These are phyloP conservation scores for Clarireedia hainanense DNA, from an alignment of 2,329 filamentous ascomycete genomes.

Conservation along the genomic window DNA sequence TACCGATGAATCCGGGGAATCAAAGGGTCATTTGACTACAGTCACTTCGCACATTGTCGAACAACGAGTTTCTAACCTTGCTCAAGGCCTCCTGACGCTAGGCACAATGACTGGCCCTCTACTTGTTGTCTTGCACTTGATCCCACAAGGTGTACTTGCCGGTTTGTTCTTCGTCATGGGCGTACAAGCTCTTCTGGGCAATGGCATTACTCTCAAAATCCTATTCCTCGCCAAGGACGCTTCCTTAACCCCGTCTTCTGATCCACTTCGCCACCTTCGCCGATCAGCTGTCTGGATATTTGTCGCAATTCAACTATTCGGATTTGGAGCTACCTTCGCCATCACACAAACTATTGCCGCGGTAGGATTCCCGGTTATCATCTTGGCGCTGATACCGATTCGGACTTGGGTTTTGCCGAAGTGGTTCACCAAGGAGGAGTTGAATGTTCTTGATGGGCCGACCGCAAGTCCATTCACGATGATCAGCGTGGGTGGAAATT, in stretches of 20 bases:
- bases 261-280: slow-evolving; percentile 55
- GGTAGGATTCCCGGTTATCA: slow-evolving; percentile 59
- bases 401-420: slow-evolving; percentile 33
- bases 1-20: slow-evolving; percentile 41
- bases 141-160: slow-evolving; percentile 72
- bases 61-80: slow-evolving; percentile 71
- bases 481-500: slow-evolving; percentile 27
- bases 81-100: slow-evolving; percentile 68
- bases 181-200: slow-evolving; percentile 65
- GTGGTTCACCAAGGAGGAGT: slow-evolving; percentile 24
- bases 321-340: slow-evolving; percentile 71
- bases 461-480: slow-evolving; percentile 46
- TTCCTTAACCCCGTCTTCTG: slow-evolving; percentile 48
- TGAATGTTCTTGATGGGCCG: slow-evolving; percentile 47
- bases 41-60: slow-evolving; percentile 60
- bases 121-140: slow-evolving; percentile 65
- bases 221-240: slow-evolving; percentile 61
- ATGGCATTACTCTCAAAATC: slow-evolving; percentile 70
- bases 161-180: slow-evolving; percentile 84
- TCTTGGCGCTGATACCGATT: slow-evolving; percentile 22
- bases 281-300: slow-evolving; percentile 63
- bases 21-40: slow-evolving; percentile 49
- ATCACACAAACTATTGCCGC: slow-evolving; percentile 78
- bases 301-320: slow-evolving; percentile 58
- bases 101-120: slow-evolving; percentile 73